A percentile compares a stretch with the other conserved stretches of the same genome.
Evolutionary conservation across 148 eudicot genomes (phyloP).

Genomic region (Heliosperma pusillum): DNA sequence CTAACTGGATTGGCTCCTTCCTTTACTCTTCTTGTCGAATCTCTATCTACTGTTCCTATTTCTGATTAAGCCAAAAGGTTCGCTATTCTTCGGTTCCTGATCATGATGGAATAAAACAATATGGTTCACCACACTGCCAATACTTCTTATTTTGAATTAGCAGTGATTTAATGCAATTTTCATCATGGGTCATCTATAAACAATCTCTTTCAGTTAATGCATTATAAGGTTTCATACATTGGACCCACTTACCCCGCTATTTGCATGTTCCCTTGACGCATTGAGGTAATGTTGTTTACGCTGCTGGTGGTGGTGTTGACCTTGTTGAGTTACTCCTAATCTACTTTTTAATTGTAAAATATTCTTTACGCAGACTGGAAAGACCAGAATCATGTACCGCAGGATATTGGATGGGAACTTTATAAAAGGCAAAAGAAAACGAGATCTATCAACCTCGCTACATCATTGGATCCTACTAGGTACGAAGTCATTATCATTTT

Average conservation of each 20-base stretch:
- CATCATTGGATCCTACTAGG: conserved; percentile 89
- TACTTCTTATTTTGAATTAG: too few species aligned
- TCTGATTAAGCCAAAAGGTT: too few species aligned
- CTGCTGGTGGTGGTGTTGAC: background rate
- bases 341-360: conserved; percentile 1
- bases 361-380: conserved; percentile 45
- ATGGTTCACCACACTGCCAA: too few species aligned
- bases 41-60: too few species aligned
- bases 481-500: conserved; percentile 27
- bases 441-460: conserved; percentile 66
- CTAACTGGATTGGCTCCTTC: conserved; percentile 7
- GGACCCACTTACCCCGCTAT: background rate
- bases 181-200: too few species aligned
- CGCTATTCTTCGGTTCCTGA: too few species aligned
- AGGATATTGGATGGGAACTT: conserved; percentile 78
- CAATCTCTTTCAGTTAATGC: too few species aligned
- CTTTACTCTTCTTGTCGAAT: background rate
- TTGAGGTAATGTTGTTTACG: too few species aligned
- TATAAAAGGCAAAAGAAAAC: conserved; percentile 47
- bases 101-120: too few species aligned
- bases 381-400: conserved; percentile 48
- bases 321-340: background rate
- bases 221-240: too few species aligned
- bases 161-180: too few species aligned
- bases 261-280: background rate